Percentiles rank a stretch among this genome's conserved stretches.
phyloP scores from a whole-genome alignment of 176 grass and related monocot species.

The Bothriochloa decipiens region DNA sequence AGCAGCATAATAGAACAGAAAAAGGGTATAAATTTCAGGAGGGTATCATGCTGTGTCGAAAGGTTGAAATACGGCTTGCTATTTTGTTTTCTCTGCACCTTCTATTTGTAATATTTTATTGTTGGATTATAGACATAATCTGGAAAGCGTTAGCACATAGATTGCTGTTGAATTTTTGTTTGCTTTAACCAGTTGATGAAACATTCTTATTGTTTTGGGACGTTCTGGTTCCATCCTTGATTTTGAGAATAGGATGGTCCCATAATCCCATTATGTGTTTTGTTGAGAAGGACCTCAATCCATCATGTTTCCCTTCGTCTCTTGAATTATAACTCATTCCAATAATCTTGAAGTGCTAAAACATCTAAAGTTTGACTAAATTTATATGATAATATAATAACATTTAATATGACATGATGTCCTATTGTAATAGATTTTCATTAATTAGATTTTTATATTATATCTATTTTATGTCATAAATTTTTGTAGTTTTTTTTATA shows the following conservation, averaged over 20 bases:
- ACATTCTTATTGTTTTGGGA: not conserved
- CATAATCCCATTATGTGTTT: not conserved
- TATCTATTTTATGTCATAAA: no score
- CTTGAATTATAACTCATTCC: no score
- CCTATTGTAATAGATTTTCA: no score
- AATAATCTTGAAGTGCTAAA: no score
- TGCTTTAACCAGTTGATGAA: not conserved
- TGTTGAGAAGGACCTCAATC: not conserved
- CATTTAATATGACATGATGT: no score
- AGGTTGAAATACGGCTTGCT: slow-evolving; percentile 15
- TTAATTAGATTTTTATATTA: no score
- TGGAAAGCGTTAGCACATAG: slow-evolving; percentile 4
- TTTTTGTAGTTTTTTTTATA: no score
- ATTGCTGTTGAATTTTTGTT: not conserved
- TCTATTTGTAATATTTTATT: slow-evolving; percentile 27
- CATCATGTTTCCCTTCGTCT: not conserved
- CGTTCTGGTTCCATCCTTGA: not conserved
- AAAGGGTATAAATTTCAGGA: slow-evolving; percentile 29
- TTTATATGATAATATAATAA: no score
- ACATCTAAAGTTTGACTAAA: no score
- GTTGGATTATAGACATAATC: slow-evolving; percentile 22
- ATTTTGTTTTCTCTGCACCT: not conserved
- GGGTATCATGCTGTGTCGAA: not conserved
- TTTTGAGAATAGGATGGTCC: not conserved
- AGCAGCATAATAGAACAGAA: slow-evolving; percentile 13